These are phyloP conservation scores for Hemisphaericaspora subhashii DNA, from an alignment of 1,139 yeast species.

Conservation along the genomic window DNA sequence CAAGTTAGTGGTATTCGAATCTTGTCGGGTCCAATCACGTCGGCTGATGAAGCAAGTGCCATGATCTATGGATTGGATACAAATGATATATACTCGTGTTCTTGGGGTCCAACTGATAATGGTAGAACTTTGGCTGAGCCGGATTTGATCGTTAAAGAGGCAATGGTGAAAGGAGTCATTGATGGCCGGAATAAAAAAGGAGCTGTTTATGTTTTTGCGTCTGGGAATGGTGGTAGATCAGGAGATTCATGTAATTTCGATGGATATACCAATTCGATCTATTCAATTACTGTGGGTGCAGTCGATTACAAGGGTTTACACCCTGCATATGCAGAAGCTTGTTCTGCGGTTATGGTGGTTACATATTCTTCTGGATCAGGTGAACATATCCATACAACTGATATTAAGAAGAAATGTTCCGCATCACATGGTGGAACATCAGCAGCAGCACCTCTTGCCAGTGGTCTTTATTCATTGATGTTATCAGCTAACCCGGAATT, in stretches of 20 bases:
- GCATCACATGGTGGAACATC: constrained; percentile 92
- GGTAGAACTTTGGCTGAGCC: constrained; percentile 89
- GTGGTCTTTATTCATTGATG: constrained; percentile 85
- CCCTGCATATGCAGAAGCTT: constrained; percentile 87
- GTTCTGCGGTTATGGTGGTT: constrained; percentile 95
- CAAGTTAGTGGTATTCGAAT: constrained; percentile 90
- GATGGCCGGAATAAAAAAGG: constrained; percentile 85
- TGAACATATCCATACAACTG: constrained; percentile 90
- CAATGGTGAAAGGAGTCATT: constrained; percentile 80
- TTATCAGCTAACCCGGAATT: constrained; percentile 79
- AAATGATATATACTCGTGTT: constrained; percentile 93
- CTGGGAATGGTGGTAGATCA: constrained; percentile 86
- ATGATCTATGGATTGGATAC: constrained; percentile 74
- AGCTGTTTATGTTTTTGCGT: constrained; percentile 89
- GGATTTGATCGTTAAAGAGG: constrained; percentile 70
- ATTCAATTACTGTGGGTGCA: constrained; percentile 94
- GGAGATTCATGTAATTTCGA: constrained; percentile 96
- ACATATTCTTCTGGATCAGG: constrained; percentile 92
- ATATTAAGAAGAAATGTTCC: constrained; percentile 71
- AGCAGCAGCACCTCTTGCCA: constrained; percentile 98
- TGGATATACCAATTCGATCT: constrained; percentile 95
- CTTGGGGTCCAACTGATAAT: constrained; percentile 98
- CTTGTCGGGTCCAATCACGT: constrained; percentile 72
- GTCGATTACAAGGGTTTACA: constrained; percentile 82
- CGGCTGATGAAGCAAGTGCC: constrained; percentile 91